A percentile compares a stretch with the other conserved stretches of the same genome.
Evolutionary conservation across 345 rosid species (phyloP).

Genomic region (Crucihimalaya himalaica): DNA sequence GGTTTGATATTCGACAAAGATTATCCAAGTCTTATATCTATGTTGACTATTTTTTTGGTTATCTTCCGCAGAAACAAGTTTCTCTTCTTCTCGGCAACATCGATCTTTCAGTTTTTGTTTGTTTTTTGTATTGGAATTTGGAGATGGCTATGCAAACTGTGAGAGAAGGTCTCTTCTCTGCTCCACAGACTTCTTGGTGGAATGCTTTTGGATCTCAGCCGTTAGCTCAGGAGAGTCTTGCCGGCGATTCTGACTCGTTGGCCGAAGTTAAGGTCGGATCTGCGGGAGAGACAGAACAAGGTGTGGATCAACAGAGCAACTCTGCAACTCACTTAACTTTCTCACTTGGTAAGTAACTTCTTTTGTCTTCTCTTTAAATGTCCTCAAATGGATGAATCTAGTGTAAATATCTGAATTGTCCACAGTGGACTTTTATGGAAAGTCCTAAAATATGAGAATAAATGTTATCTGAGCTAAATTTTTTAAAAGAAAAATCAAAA

Average conservation of each 20-base stretch:
- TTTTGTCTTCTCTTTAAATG: background rate
- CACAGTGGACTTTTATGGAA: slow-evolving; percentile 3
- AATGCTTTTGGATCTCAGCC: slow-evolving; percentile 57
- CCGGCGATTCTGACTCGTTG: slow-evolving; percentile 50
- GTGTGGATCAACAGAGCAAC: slow-evolving; percentile 45
- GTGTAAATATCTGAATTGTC: background rate
- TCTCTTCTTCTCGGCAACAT: slow-evolving; percentile 14
- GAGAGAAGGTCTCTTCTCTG: slow-evolving; percentile 62
- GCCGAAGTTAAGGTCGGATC: slow-evolving; percentile 45
- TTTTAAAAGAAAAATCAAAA: background rate
- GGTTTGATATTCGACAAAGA: slow-evolving; percentile 24
- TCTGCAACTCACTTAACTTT: slow-evolving; percentile 55
- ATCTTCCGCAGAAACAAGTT: slow-evolving; percentile 44
- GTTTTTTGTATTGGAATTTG: slow-evolving; percentile 11
- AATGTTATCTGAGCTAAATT: slow-evolving; percentile 2
- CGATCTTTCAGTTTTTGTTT: background rate
- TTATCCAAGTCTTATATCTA: slow-evolving; percentile 9
- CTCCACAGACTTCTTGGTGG: slow-evolving; percentile 69
- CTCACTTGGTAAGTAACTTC: slow-evolving; percentile 53
- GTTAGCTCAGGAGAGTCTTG: slow-evolving; percentile 46
- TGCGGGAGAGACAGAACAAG: slow-evolving; percentile 47
- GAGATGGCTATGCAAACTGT: slow-evolving; percentile 82
- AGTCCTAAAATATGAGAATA: background rate
- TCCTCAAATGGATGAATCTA: slow-evolving; percentile 1
- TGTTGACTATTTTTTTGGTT: slow-evolving; percentile 32